These are phyloP conservation scores for Saxispiralis lemnorum DNA, from an alignment of 495 filamentous ascomycete genomes.

Conservation along the genomic window DNA sequence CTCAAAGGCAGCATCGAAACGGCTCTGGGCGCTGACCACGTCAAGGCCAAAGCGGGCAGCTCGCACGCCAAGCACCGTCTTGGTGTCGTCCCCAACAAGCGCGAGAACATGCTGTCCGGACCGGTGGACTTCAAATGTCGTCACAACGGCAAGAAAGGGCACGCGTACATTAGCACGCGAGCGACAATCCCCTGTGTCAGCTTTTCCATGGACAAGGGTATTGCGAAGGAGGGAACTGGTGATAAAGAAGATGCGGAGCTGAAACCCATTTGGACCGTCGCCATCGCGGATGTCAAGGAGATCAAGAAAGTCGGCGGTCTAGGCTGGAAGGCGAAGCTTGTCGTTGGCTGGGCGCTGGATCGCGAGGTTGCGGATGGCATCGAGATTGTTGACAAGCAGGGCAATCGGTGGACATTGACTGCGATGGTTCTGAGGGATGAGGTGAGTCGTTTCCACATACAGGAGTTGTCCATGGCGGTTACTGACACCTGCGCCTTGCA, in stretches of 20 bases:
- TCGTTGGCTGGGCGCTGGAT: constrained; percentile 65
- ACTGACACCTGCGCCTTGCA: no score
- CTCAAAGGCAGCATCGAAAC: constrained; percentile 50
- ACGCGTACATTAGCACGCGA: constrained; percentile 46
- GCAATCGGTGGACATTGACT: constrained; percentile 43
- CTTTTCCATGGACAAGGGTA: constrained; percentile 32
- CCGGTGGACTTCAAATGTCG: constrained; percentile 61
- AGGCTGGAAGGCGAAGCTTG: constrained; percentile 76
- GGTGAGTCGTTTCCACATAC: constrained; percentile 1
- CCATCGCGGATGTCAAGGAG: constrained; percentile 44
- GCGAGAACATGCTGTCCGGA: constrained; percentile 31
- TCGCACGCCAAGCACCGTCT: constrained; percentile 51
- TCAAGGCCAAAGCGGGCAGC: constrained; percentile 48
- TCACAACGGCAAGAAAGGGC: constrained; percentile 53
- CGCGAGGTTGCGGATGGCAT: constrained; percentile 65
- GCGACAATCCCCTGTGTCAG: constrained; percentile 42
- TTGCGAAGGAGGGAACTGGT: constrained; percentile 32
- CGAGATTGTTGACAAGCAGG: constrained; percentile 41
- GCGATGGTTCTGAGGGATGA: constrained; percentile 61
- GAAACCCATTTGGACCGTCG: constrained; percentile 38
- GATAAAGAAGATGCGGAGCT: constrained; percentile 31
- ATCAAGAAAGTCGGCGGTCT: constrained; percentile 69
- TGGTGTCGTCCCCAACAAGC: constrained; percentile 38
- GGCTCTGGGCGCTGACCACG: constrained; percentile 49
- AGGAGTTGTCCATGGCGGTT: no score